A percentile compares a stretch with the other conserved stretches of the same genome.
These are phyloP conservation scores for Amphirosellinia nigrospora DNA, from an alignment of 495 filamentous ascomycete genomes.

Conservation along the genomic window DNA sequence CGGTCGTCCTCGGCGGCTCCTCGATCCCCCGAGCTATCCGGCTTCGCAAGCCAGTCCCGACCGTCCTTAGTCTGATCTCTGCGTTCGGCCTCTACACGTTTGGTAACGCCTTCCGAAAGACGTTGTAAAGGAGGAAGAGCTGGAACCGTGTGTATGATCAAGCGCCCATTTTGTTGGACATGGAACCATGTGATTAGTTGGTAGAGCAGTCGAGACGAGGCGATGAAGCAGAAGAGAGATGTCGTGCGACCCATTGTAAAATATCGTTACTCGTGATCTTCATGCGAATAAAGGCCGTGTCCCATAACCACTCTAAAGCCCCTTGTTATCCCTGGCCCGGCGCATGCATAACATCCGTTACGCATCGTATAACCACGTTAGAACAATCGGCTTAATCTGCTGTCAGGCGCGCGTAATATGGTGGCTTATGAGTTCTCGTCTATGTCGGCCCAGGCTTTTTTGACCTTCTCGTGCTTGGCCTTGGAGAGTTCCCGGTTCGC, in stretches of 20 bases:
- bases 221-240: neutral
- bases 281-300: slow-evolving; percentile 3
- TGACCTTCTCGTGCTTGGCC: slow-evolving; percentile 69
- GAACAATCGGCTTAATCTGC: neutral
- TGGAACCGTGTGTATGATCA: neutral
- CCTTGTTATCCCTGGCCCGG: slow-evolving; percentile 1
- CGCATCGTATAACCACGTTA: neutral
- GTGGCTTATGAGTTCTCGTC: slow-evolving; percentile 63
- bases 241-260: neutral
- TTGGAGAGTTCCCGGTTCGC: slow-evolving; percentile 76
- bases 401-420: neutral
- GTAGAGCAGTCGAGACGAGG: neutral
- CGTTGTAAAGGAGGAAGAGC: slow-evolving; percentile 33
- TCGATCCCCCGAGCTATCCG: slow-evolving; percentile 84
- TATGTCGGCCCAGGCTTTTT: slow-evolving; percentile 81
- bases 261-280: neutral
- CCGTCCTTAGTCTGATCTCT: slow-evolving; percentile 70
- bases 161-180: neutral
- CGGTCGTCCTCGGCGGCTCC: slow-evolving; percentile 77
- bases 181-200: neutral
- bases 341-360: slow-evolving; percentile 4
- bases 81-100: slow-evolving; percentile 65
- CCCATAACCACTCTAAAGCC: slow-evolving; percentile 13
- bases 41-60: slow-evolving; percentile 77
- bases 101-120: slow-evolving; percentile 59